phyloP scores from a whole-genome alignment of 2,329 filamentous ascomycete species.

The Cladophialophora psammophila region DNA sequence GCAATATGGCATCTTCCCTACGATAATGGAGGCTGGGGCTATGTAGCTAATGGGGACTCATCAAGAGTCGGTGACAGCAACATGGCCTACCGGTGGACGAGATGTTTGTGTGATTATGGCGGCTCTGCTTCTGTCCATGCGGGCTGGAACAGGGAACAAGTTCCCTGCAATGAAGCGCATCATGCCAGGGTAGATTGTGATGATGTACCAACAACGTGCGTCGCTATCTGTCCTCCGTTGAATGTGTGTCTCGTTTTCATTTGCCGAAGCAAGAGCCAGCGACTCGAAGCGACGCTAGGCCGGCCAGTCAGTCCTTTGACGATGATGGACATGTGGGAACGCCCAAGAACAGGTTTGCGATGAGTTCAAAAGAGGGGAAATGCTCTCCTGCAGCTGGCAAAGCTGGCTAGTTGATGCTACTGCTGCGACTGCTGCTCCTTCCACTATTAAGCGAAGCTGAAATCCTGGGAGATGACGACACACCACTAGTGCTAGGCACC shows the following conservation, averaged over 20 bases:
- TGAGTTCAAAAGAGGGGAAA: background rate
- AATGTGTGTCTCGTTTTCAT: background rate
- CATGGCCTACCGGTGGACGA: background rate
- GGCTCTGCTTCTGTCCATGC: background rate
- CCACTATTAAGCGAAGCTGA: constrained; percentile 1
- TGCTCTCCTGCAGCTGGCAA: background rate
- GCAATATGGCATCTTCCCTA: background rate
- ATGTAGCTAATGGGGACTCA: background rate
- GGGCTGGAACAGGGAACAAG: background rate
- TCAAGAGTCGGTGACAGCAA: background rate
- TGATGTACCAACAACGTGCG: background rate
- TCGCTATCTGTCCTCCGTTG: background rate
- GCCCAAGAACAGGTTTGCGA: constrained; percentile 6
- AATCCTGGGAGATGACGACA: background rate
- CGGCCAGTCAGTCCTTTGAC: background rate
- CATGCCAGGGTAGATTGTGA: background rate
- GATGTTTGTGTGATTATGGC: constrained; percentile 1
- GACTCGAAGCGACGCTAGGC: background rate
- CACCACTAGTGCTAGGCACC: background rate
- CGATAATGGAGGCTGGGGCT: constrained; percentile 8
- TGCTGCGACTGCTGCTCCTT: background rate
- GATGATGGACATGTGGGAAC: background rate
- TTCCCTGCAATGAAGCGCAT: background rate
- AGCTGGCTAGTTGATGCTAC: background rate
- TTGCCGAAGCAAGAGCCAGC: background rate